Evolutionary conservation across 192 early-diverging fungal genomes (phyloP), one percentile per base, ranked within the genome.

Genomic region (Pilobolus umbonatus): DNA sequence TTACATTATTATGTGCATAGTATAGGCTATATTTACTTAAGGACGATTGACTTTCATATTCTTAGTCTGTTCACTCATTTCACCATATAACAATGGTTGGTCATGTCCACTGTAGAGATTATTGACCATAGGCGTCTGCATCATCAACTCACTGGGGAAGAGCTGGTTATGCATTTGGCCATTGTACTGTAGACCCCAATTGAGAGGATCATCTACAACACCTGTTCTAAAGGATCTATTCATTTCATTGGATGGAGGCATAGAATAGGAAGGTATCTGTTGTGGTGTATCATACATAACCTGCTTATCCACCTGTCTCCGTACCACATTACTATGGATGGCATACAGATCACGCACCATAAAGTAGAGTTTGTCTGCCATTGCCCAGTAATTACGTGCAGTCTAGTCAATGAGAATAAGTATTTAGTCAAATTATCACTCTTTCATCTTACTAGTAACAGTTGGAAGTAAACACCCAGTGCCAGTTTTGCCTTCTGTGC

Each of bases 281-380:
- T 3, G 14, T 24, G 3, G 45, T 17, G 21, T 5, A 2, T n/a
- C 11, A 14, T 3, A 26, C 4, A 31, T 22, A 0, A 31, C 14
- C 5, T 8, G 47, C 29, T 21, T 25, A 15, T 30, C 29, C 34
- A 21, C 28, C 38, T 49, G 47, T 15, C 6, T 19, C 26, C 35
- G 8, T 14, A 53, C 4, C 17, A 48, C 49, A 55, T 61, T 60
- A 21, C n/a, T 45, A 47, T 80, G 75, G 15, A 80, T 74, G 2
- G 76, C 68, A 46, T 75, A 80, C 21, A 80, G 61, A 61, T 79
- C 77, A 12, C 77, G 74, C 15, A 75, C 73, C 50, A 79, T 79
- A 38, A 75, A 75, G 45, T 70, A 79, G 12, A 79, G 68, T 47
- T 77, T 82, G 31, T 72, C 73, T 5, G 77, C 73, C 61, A 77